Evolutionary conservation across 208 protist species (phyloP), one percentile per base, ranked within the genome.

Genomic region (Leishmania martiniquensis): DNA sequence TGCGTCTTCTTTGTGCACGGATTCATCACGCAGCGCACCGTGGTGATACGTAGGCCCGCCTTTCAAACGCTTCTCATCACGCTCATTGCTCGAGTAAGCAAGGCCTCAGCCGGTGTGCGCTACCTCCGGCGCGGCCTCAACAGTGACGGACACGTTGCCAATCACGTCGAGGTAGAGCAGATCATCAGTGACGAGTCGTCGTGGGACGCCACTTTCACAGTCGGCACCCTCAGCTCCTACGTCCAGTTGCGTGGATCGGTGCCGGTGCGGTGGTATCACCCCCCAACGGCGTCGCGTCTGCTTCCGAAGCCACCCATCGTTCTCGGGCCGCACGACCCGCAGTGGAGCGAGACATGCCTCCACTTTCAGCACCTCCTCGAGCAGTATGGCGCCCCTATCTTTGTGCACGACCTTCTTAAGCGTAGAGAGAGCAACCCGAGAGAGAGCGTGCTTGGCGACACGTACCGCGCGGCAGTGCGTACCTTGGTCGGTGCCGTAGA

Each of bases 81-180:
- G 0, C 82, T 99, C 2, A 98, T 99, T 63, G 98, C 94, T 25
- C 88, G 98, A 34, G 83, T 95, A 45, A 97, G 91, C 66, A 92
- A 97, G 63, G 85, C 96, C 60, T 98, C 92, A 76, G 98, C 98
- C 9, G 98, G 98, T 20, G 90, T 96, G 47, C 93, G 98, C 39
- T 99, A 98, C 80, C 83, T 99, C 20, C 98, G 99, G 65, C 94
- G 98, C 75, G 98, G 98, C 2, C 86, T 98, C n/a, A 95, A 84
- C 81, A 88, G 92, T 67, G 81, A 91, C 63, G 89, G 90, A 42
- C 73, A 94, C 76, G 93, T 93, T 59, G 95, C 95, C 22, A 98
- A 98, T 77, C 89, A 95, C 69, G 95, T 98, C 20, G 93, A 98
- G 76, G 86, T 95, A 44, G 95, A 98, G 82, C 95, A 98, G 77